phyloP scores from a whole-genome alignment of 768 basidiomycete genomes.

The Lentinula aciculospora region DNA sequence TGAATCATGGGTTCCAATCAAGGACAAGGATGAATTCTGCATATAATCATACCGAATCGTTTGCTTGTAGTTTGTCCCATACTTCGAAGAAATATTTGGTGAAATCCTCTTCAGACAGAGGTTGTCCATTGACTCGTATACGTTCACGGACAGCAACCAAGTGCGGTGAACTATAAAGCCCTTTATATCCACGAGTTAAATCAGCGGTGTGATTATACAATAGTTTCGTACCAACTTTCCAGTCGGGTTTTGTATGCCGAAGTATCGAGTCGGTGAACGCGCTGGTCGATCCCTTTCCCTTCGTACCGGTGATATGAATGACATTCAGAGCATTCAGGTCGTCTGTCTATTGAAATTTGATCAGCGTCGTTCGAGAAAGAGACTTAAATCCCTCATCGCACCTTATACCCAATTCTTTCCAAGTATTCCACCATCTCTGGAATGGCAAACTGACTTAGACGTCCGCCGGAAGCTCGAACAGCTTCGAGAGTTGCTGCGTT shows the following conservation, averaged over 20 bases:
- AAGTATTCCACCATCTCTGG: constrained; percentile 91
- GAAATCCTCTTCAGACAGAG: constrained; percentile 85
- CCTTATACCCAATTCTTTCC: constrained; percentile 78
- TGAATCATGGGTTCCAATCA: constrained; percentile 15
- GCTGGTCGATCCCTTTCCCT: constrained; percentile 96
- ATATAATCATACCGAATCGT: constrained; percentile 42
- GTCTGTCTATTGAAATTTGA: constrained; percentile 45
- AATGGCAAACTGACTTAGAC: constrained; percentile 58
- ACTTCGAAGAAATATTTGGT: constrained; percentile 93
- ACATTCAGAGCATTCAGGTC: constrained; percentile 88
- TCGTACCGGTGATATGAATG: constrained; percentile 95
- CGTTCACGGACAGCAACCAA: constrained; percentile 93
- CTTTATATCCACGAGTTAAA: constrained; percentile 30
- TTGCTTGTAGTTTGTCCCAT: constrained; percentile 77
- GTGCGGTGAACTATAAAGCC: constrained; percentile 95
- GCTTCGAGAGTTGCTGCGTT: constrained; percentile 93
- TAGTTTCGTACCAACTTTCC: constrained; percentile 68
- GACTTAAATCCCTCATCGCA: constrained; percentile 29
- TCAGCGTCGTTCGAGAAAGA: not conserved
- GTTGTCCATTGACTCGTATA: constrained; percentile 87
- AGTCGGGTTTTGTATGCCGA: constrained; percentile 62
- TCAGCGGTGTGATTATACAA: not conserved
- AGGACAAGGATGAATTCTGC: not conserved
- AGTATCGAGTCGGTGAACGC: constrained; percentile 89
- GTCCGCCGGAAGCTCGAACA: constrained; percentile 66